Evolutionary conservation across 202 grass and related monocot species (phyloP).

Genomic region (Zoysia matrella): DNA sequence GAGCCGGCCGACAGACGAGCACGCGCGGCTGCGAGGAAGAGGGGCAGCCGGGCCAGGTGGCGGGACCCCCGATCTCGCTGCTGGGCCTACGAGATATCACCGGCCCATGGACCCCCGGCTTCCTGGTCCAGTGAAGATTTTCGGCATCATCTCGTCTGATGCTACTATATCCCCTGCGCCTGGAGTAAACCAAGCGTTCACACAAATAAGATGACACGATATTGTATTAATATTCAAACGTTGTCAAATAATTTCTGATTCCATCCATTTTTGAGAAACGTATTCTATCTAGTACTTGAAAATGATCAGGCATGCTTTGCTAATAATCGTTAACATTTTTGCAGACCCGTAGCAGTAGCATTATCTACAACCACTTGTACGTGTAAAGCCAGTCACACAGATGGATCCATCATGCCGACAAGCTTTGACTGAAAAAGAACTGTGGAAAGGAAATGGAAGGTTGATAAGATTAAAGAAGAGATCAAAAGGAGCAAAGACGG

Average conservation of each 20-base stretch:
- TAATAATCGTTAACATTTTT: too few relatives aligned
- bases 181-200: not conserved
- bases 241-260: too few relatives aligned
- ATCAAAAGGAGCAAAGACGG: constrained; percentile 46
- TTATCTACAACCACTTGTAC: too few relatives aligned
- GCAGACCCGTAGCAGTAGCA: too few relatives aligned
- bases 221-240: too few relatives aligned
- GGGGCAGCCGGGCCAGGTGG: constrained; percentile 35
- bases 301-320: too few relatives aligned
- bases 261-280: too few relatives aligned
- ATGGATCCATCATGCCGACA: too few relatives aligned
- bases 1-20: constrained; percentile 20
- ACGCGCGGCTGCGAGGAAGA: constrained; percentile 57
- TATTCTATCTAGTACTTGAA: too few relatives aligned
- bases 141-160: not conserved
- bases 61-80: constrained; percentile 39
- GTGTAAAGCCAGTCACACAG: too few relatives aligned
- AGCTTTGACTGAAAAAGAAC: constrained; percentile 24
- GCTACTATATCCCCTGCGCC: not conserved
- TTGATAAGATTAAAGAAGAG: constrained; percentile 51
- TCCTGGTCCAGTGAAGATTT: constrained; percentile 20
- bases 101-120: constrained; percentile 15
- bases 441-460: constrained; percentile 49
- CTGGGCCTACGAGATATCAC: constrained; percentile 31
- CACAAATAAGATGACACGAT: too few relatives aligned